Base-by-base conservation (phyloP, 768 basidiomycete genomes). In the Lentinula sp. region DNA sequence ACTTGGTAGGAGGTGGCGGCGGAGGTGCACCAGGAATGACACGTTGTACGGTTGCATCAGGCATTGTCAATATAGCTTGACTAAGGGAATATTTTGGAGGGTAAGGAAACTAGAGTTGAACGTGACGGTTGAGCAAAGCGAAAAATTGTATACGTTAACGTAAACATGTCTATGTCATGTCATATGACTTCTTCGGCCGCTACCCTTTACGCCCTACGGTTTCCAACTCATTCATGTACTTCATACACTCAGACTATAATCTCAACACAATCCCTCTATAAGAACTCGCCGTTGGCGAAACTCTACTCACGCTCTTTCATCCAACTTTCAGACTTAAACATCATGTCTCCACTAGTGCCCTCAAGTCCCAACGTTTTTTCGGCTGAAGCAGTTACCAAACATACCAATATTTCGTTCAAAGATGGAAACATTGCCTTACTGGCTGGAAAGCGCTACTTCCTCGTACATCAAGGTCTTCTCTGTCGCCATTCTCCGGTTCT, bases 21-120 rank as follows among this genome's bases (percentile, higher is more conserved):
- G 86, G 85, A 58, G 86, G 89, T 11, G 91, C 91, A 50, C 91
- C 91, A 28, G 91, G 91, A 61, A 93, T 80, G 63, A 89, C 69
- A 60, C 91, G 87, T 37, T 74, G 72, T 39, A 73, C 64, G 52
- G 71, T 66, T 54, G 57, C 9, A 13, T 66, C 61, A 9, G 60
- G 39, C 57, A 65, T 66, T 34, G 70, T 61, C 50, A 71, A 28
- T 70, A 77, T 76, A 63, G 75, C 68, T 75, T 78, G 63, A 59
- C 57, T 23, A 21, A 40, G 35, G 18, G 15, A 39, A 31, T 42
- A 28, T 11, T 45, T 18, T 6, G 42, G 8, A 32, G 40, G 49
- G 31, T 28, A 52, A 52, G 34, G 10, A 31, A 18, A 5, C n/a
- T 52, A 10, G 51, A 52, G 28, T 28, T 28, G 28, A 28, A 18